These are phyloP conservation scores for Beauveria asiatica DNA, from an alignment of 2,329 filamentous ascomycete species.

Conservation along the genomic window DNA sequence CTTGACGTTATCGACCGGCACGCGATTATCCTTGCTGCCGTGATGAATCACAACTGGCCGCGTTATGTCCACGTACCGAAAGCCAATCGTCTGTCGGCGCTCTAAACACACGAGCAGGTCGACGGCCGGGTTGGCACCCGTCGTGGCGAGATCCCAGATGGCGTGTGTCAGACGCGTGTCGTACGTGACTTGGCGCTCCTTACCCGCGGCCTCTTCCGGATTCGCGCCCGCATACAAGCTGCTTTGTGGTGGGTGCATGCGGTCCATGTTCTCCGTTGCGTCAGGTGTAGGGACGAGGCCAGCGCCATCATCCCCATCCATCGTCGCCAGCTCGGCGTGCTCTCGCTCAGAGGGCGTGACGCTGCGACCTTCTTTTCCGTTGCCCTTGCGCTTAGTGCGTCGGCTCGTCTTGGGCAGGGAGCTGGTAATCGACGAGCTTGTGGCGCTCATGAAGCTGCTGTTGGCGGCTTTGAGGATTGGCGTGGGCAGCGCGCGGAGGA, in stretches of 20 bases:
- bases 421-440: conserved; percentile 75
- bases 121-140: conserved; percentile 85
- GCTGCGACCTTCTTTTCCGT: conserved; percentile 30
- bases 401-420: conserved; percentile 61
- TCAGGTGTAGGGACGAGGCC: conserved; percentile 18
- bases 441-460: conserved; percentile 88
- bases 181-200: conserved; percentile 66
- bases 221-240: conserved; percentile 28
- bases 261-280: conserved; percentile 42
- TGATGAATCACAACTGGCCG: conserved; percentile 89
- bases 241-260: conserved; percentile 27
- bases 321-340: conserved; percentile 25
- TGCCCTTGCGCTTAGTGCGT: conserved; percentile 51
- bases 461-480: conserved; percentile 91
- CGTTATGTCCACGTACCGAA: conserved; percentile 93
- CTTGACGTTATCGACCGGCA: conserved; percentile 88
- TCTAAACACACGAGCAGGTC: conserved; percentile 91
- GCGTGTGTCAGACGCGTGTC: conserved; percentile 81
- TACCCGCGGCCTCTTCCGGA: conserved; percentile 55
- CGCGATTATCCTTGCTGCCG: conserved; percentile 79
- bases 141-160: conserved; percentile 90
- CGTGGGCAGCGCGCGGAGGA: conserved; percentile 81
- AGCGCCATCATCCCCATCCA: conserved; percentile 16
- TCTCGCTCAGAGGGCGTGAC: conserved; percentile 41
- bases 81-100: conserved; percentile 82